Conservation (phyloP, 305 asterid genomes). For the Ajuga reptans region DNA sequence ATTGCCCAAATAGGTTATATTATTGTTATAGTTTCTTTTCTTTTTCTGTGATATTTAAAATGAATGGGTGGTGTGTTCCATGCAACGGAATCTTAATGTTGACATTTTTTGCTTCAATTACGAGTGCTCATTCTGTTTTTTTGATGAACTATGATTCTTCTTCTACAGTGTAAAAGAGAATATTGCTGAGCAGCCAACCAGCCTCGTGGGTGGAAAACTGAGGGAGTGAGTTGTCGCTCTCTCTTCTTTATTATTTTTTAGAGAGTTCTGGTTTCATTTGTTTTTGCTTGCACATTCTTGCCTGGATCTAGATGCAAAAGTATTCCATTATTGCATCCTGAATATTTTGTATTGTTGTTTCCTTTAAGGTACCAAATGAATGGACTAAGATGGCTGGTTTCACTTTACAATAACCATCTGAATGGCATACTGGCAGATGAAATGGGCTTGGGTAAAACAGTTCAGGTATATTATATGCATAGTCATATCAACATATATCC, state of each 20-base stretch:
- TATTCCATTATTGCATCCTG: conserved; percentile 17
- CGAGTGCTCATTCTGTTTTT: conserved; percentile 11
- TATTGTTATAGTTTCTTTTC: conserved; percentile 5
- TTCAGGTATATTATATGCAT: conserved; percentile 55
- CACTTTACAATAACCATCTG: conserved; percentile 93
- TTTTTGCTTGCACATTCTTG: conserved; percentile 13
- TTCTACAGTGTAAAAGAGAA: conserved; percentile 77
- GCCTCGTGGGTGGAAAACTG: conserved; percentile 81
- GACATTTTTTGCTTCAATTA: not conserved
- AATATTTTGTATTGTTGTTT: conserved; percentile 21
- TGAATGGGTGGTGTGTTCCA: not conserved
- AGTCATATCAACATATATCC: conserved; percentile 11
- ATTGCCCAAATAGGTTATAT: conserved; percentile 5
- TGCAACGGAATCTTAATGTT: conserved; percentile 2
- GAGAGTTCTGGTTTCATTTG: conserved; percentile 8
- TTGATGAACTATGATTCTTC: conserved; percentile 14
- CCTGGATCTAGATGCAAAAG: not conserved
- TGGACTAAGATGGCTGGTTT: conserved; percentile 96
- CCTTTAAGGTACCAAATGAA: conserved; percentile 87
- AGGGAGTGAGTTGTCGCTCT: conserved; percentile 62
- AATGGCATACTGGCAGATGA: conserved; percentile 99
- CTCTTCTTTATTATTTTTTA: not conserved
- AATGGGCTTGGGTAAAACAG: conserved; percentile 99
- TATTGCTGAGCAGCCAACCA: conserved; percentile 64
- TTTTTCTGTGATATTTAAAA: not conserved